phyloP scores from a whole-genome alignment of 2,329 filamentous ascomycete genomes.

The Botrytis fabae region DNA sequence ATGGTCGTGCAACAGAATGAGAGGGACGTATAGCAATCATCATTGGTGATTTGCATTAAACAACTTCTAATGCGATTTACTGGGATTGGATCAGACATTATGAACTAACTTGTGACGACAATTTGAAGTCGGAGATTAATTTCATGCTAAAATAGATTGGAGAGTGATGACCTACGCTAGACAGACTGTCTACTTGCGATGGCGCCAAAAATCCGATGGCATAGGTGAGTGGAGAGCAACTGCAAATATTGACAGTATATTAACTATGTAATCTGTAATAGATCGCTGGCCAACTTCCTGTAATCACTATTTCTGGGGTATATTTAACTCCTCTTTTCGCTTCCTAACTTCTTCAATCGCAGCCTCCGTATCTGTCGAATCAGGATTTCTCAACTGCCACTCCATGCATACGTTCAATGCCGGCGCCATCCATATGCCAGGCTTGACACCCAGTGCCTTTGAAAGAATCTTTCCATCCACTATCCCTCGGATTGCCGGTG shows the following conservation, averaged over 20 bases:
- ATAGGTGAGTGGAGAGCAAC: neutral
- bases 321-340: constrained; percentile 36
- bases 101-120: neutral
- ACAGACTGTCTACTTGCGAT: neutral
- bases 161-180: neutral
- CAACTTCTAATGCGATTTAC: neutral
- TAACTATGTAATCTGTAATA: neutral
- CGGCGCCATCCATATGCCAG: constrained; percentile 80
- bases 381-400: constrained; percentile 86
- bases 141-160: neutral
- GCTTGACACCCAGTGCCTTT: constrained; percentile 63
- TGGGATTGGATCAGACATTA: neutral
- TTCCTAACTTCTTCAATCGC: constrained; percentile 61
- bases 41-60: neutral
- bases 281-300: neutral
- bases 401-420: constrained; percentile 78
- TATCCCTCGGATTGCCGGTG: constrained; percentile 58
- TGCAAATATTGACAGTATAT: neutral
- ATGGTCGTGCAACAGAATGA: neutral
- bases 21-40: neutral
- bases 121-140: neutral
- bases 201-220: neutral
- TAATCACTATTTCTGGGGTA: constrained; percentile 29
- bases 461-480: constrained; percentile 76
- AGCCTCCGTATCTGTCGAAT: constrained; percentile 56